A percentile compares a stretch with the other conserved stretches of the same genome.
Conservation (phyloP, 2,329 filamentous ascomycete genomes). For the Trichoderma guizhouense region DNA sequence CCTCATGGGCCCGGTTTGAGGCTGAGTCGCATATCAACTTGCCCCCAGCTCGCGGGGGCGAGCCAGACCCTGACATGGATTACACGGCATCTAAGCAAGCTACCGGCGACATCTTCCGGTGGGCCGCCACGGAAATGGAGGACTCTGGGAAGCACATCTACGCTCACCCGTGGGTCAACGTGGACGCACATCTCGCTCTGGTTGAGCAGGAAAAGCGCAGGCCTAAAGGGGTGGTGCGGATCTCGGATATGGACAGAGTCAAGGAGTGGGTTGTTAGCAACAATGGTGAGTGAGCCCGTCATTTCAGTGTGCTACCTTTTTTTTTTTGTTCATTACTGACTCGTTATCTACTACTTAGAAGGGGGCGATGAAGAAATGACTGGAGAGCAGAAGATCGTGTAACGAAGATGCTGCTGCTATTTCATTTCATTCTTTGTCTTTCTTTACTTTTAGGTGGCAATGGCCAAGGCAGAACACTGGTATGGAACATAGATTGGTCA, state of each 20-base stretch:
- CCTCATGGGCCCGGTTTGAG: neutral
- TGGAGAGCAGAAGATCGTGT: neutral
- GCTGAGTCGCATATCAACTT: neutral
- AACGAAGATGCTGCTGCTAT: neutral
- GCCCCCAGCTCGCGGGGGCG: neutral
- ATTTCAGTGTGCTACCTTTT: neutral
- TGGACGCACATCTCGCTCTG: neutral
- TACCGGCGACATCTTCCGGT: slow-evolving; percentile 7
- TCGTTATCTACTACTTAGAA: neutral
- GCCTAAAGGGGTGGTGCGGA: neutral
- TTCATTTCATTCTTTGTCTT: neutral
- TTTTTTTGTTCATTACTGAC: neutral
- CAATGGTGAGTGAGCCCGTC: neutral
- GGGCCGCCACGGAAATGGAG: slow-evolving; percentile 9
- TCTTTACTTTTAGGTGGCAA: neutral
- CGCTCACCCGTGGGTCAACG: slow-evolving; percentile 5
- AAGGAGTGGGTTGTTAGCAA: neutral
- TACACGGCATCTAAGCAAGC: neutral
- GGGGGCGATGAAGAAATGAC: neutral
- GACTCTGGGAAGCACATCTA: neutral
- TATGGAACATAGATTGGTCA: neutral
- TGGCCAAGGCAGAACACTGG: neutral
- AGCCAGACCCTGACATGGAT: neutral
- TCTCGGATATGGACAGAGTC: slow-evolving; percentile 3
- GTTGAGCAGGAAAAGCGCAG: neutral